Base-by-base conservation (phyloP, 2,329 filamentous ascomycete genomes). In the Zasmidium citrigriseum region DNA sequence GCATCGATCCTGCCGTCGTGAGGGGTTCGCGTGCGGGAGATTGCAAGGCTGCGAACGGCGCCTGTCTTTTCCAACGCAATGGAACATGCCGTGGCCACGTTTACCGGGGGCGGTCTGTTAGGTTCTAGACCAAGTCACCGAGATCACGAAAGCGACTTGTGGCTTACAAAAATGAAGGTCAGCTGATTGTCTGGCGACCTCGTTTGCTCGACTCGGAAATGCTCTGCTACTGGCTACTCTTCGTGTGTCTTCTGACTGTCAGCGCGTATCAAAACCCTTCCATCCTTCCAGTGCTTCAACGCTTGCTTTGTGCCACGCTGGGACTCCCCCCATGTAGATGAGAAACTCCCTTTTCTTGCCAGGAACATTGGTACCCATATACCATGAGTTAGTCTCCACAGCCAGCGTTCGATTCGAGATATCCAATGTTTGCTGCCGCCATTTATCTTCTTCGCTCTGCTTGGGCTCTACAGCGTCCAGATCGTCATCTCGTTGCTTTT, bases 301-400 rank as follows among this genome's bases (percentile, higher is more conserved):
- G 22, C 46, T 47, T 9, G 47, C 48, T 7, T 52, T 25, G 18
- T 56, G 53, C 41, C 49, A 59, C 25, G 29, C 23, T 5, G 57
- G 53, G 18, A 59, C n/a, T 5, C 57, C 52, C 18, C 53, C 57
- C 14, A 59, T 16, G n/a, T 58, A 58, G n/a, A 59, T 27, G 53
- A 78, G 62, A 60, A 74, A 75, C 63, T 78, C 76, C 10, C 71
- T 67, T 9, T 69, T 64, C 68, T 78, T 78, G 4, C 77, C 76
- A 1, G 77, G 76, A 12, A 79, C 67, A 41, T 79, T 79, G 12
- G 73, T 73, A 44, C 63, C 75, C 70, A 7, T 70, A 72, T 25
- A 78, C 70, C 63, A 65, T 12, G 53, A 58, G 22, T 64, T 64
- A 7, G 62, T 62, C 18, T 57, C 24, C 0, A 58, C 56, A 45